A percentile compares a stretch with the other conserved stretches of the same genome.
Conservation (phyloP, 495 filamentous ascomycete genomes). For the Oidiodendron maius region DNA sequence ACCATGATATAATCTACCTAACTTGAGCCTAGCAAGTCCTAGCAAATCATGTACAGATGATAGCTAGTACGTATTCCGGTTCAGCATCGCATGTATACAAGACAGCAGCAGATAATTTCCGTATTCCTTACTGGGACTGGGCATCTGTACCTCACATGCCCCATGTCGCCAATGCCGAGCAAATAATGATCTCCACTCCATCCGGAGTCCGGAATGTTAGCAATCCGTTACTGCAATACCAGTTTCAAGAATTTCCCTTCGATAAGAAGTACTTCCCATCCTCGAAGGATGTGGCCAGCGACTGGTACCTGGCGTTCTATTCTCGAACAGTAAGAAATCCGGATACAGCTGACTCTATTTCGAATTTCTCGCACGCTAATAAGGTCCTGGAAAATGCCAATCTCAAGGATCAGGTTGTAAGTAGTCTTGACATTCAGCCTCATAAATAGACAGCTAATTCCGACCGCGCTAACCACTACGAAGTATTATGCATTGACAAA, state of each 20-base stretch:
- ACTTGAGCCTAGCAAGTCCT: conserved; percentile 22
- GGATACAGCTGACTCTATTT: background rate
- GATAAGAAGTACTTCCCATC: conserved; percentile 11
- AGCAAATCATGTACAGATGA: conserved; percentile 30
- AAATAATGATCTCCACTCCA: conserved; percentile 34
- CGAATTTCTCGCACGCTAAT: background rate
- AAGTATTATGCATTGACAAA: conserved; percentile 11
- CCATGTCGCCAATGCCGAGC: conserved; percentile 25
- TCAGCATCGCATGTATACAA: conserved; percentile 21
- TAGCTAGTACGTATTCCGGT: conserved; percentile 45
- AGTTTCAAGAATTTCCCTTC: conserved; percentile 17
- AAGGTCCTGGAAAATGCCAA: background rate
- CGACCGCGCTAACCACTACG: background rate
- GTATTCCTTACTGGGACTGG: conserved; percentile 57
- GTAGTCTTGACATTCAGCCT: background rate
- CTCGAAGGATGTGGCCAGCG: background rate
- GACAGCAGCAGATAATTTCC: conserved; percentile 39
- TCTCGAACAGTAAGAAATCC: background rate
- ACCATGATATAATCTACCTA: background rate
- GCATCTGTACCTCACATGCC: conserved; percentile 33
- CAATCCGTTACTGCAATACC: conserved; percentile 34
- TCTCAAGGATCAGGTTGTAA: background rate
- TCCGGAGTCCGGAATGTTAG: conserved; percentile 23
- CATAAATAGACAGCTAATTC: background rate
- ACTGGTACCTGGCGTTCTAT: conserved; percentile 2